These are phyloP conservation scores for Thielaviopsis euricoi DNA, from an alignment of 2,329 filamentous ascomycete species.

Conservation along the genomic window DNA sequence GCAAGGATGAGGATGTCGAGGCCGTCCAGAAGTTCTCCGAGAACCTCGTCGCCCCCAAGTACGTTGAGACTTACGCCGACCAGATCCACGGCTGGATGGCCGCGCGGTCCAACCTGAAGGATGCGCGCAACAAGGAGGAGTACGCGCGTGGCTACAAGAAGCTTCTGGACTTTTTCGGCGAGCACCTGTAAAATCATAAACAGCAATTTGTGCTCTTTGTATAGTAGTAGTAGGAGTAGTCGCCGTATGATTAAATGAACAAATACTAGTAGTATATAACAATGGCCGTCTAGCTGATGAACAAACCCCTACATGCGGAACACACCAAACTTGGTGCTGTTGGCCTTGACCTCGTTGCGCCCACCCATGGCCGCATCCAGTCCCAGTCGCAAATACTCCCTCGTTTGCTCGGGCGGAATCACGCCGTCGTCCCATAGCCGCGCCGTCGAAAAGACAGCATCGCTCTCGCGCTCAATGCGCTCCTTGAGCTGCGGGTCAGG, in stretches of 20 bases:
- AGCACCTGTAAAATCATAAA: slow-evolving; percentile 25
- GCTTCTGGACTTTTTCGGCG: slow-evolving; percentile 38
- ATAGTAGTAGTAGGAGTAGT: neutral
- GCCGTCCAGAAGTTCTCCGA: slow-evolving; percentile 39
- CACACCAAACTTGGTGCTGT: slow-evolving; percentile 58
- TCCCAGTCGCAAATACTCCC: slow-evolving; percentile 56
- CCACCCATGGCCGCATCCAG: slow-evolving; percentile 56
- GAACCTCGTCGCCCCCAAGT: slow-evolving; percentile 36
- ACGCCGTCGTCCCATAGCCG: slow-evolving; percentile 79
- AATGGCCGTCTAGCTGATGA: neutral
- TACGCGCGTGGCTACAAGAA: slow-evolving; percentile 45
- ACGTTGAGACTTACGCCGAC: slow-evolving; percentile 48
- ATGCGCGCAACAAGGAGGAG: slow-evolving; percentile 41
- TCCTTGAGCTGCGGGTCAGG: slow-evolving; percentile 66
- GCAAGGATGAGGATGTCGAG: slow-evolving; percentile 42
- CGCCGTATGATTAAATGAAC: neutral
- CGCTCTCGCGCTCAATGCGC: slow-evolving; percentile 78
- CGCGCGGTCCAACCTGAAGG: slow-evolving; percentile 41
- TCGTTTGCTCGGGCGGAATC: slow-evolving; percentile 61
- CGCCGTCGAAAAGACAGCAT: slow-evolving; percentile 75
- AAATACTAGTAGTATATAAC: neutral
- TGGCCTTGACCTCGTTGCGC: slow-evolving; percentile 41
- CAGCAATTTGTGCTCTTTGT: neutral
- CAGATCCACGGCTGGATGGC: slow-evolving; percentile 65
- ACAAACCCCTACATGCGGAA: slow-evolving; percentile 53